phyloP scores from a whole-genome alignment of 352 stramenopile genomes.

The Thalassiosira hispida region DNA sequence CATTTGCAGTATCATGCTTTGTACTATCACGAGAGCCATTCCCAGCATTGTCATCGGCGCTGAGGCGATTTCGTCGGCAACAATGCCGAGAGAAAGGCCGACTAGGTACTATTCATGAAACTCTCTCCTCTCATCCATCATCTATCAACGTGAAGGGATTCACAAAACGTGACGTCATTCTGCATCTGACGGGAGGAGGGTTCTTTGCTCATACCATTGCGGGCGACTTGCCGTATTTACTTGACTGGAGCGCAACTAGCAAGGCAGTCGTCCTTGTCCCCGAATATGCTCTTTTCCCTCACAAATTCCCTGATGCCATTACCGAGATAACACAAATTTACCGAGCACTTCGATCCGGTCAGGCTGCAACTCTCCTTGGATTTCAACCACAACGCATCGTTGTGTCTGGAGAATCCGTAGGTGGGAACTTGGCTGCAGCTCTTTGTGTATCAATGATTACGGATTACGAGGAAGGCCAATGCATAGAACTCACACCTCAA shows the following conservation, averaged over 20 bases:
- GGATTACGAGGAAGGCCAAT: constrained; percentile 31
- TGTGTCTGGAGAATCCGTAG: constrained; percentile 76
- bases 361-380: constrained; percentile 59
- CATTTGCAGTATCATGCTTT: constrained; percentile 32
- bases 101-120: constrained; percentile 75
- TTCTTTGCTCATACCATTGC: constrained; percentile 83
- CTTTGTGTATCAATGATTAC: constrained; percentile 74
- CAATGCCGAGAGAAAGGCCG: constrained; percentile 29
- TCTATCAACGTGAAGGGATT: constrained; percentile 44
- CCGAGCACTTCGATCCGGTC: constrained; percentile 54
- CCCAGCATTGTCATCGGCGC: constrained; percentile 4
- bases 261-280: constrained; percentile 79
- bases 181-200: constrained; percentile 77
- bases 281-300: constrained; percentile 79
- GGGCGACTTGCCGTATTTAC: constrained; percentile 76
- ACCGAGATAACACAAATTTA: constrained; percentile 71
- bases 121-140: constrained; percentile 24
- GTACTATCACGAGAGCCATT: constrained; percentile 20
- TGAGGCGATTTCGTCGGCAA: constrained; percentile 22
- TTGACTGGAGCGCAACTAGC: constrained; percentile 77
- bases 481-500: constrained; percentile 26
- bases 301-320: constrained; percentile 77
- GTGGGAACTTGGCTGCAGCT: constrained; percentile 76
- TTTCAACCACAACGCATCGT: constrained; percentile 78
- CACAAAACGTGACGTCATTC: constrained; percentile 70